Evolutionary conservation across 345 rosid species (phyloP), one percentile per base, ranked within the genome.

Genomic region (Populus alba): DNA sequence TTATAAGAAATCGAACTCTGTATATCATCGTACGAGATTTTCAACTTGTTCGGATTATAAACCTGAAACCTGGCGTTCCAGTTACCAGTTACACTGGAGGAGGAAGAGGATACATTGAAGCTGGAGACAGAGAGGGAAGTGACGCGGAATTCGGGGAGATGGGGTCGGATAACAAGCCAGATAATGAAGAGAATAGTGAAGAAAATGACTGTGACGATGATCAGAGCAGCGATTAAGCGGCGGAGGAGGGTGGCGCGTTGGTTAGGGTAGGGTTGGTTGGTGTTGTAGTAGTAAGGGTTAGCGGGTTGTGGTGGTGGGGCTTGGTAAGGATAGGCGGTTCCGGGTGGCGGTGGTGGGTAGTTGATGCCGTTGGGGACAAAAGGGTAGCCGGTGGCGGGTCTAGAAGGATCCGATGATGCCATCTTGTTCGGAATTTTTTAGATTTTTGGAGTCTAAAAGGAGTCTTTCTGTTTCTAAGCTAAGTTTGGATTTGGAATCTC

Each of bases 121-220:
- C 87, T 80, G 82, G 95, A 79, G 71, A 91, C 77, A 20, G 92
- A 83, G 76, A 95, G 79, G 11, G 94, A 88, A 18, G 82, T 80
- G 49, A 95, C 37, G 43, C 45, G 57, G 81, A 91, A 87, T 37
- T 80, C 78, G 2, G 98, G 98, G 7, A 80, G 69, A 38, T 87
- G 91, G 61, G 98, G 98, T 39, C 92, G 93, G 82, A 91, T 78
- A 6, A 92, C 89, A 39, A 95, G 88, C 89, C 93, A 86, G 84
- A 78, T 77, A 75, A 91, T 89, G 86, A 94, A 79, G 77, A 91
- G 73, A 12, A 86, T 53, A 62, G 80, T 38, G 8, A 91, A 91
- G 57, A 91, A 61, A 63, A 92, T 66, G 67, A 90, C 27, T 74
- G 84, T 39, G 75, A 83, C 66, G 43, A 87, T 71, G 62, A 93